phyloP scores from a whole-genome alignment of 305 asterid species.

The Fraxinus xanthoxyloides region DNA sequence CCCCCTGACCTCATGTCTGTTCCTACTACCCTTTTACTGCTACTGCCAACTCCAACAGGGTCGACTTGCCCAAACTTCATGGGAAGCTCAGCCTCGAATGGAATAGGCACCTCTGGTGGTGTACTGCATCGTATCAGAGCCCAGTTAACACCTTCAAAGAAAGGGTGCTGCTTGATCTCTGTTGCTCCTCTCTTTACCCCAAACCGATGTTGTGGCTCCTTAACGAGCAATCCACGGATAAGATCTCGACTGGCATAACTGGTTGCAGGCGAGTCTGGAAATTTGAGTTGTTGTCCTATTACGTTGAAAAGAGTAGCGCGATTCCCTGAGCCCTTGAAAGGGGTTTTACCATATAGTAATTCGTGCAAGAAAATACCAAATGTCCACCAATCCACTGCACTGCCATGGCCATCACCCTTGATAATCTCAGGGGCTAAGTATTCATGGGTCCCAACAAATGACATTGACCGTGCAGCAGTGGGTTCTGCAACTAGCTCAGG shows the following conservation, averaged over 20 bases:
- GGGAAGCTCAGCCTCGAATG: slow-evolving; percentile 65
- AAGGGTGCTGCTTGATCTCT: slow-evolving; percentile 92
- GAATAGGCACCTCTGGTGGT: slow-evolving; percentile 94
- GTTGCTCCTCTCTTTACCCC: slow-evolving; percentile 93
- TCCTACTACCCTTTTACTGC: slow-evolving; percentile 65
- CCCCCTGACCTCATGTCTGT: slow-evolving; percentile 74
- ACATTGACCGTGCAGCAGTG: slow-evolving; percentile 90
- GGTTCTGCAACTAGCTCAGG: slow-evolving; percentile 97
- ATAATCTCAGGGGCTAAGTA: slow-evolving; percentile 90
- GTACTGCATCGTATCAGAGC: slow-evolving; percentile 92
- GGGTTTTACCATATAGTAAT: slow-evolving; percentile 83
- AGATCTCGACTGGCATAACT: slow-evolving; percentile 88
- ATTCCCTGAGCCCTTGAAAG: slow-evolving; percentile 90
- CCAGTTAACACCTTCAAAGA: slow-evolving; percentile 96
- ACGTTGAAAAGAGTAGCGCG: slow-evolving; percentile 91
- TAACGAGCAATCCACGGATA: slow-evolving; percentile 79
- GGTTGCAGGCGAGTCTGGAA: slow-evolving; percentile 87
- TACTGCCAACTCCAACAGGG: slow-evolving; percentile 50
- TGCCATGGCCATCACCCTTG: slow-evolving; percentile 97
- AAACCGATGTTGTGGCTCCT: slow-evolving; percentile 90
- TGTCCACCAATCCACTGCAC: slow-evolving; percentile 99
- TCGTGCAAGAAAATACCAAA: slow-evolving; percentile 89
- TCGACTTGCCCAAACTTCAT: slow-evolving; percentile 60
- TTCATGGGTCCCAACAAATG: slow-evolving; percentile 95
- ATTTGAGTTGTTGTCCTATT: slow-evolving; percentile 82